These are phyloP conservation scores for Cercospora citrullina DNA, from an alignment of 2,329 filamentous ascomycete species.

Conservation along the genomic window DNA sequence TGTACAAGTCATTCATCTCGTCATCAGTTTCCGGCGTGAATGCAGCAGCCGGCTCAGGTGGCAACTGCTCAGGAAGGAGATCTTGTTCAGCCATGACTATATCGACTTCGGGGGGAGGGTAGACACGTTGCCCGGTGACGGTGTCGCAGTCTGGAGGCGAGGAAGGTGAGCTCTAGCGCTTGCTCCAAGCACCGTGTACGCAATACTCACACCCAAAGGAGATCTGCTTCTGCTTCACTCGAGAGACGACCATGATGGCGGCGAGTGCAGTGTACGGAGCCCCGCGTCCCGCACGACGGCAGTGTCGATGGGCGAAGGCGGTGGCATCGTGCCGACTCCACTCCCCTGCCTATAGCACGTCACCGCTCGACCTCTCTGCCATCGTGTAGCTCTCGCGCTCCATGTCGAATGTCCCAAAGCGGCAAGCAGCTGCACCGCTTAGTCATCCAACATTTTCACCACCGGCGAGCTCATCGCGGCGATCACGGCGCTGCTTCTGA, in stretches of 20 bases:
- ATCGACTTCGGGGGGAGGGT: slow-evolving; percentile 32
- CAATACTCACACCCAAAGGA: slow-evolving; percentile 37
- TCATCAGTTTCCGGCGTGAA: slow-evolving; percentile 21
- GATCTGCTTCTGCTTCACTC: slow-evolving; percentile 38
- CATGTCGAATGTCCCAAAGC: neutral
- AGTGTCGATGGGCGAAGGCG: neutral
- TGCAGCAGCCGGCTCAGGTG: slow-evolving; percentile 32
- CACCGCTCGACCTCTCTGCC: neutral
- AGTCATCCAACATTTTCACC: slow-evolving; percentile 2
- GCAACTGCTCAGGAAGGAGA: slow-evolving; percentile 37
- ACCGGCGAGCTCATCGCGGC: neutral
- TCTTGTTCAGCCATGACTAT: slow-evolving; percentile 30
- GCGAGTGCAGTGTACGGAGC: neutral
- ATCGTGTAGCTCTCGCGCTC: neutral
- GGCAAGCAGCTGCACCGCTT: neutral
- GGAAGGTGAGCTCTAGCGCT: slow-evolving; percentile 3
- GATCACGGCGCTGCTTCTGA: neutral
- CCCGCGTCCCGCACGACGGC: neutral
- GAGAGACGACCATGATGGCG: slow-evolving; percentile 33
- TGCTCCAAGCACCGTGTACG: neutral
- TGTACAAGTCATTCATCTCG: slow-evolving; percentile 46
- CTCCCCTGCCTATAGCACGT: slow-evolving; percentile 6
- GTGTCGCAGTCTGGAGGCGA: slow-evolving; percentile 37
- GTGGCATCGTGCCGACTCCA: slow-evolving; percentile 1
- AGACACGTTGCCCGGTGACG: slow-evolving; percentile 39